Percentiles rank a stretch among this genome's conserved stretches.
Conservation (phyloP, 768 basidiomycete species). For the Leccinum pellstonianum region DNA sequence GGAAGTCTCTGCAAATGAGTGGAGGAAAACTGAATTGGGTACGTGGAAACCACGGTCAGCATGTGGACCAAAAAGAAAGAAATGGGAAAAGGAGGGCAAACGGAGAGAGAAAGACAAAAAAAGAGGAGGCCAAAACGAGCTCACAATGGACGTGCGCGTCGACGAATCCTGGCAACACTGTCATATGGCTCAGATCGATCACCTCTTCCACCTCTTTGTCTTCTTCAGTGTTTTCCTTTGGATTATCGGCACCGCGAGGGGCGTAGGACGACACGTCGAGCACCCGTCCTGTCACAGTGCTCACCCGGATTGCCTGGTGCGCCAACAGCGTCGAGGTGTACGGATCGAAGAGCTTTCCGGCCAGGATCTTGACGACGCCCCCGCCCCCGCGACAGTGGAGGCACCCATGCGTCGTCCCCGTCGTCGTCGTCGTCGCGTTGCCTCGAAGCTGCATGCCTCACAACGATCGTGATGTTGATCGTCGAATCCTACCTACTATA, state of each 20-base stretch:
- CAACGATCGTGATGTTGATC: neutral
- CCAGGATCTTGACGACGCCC: slow-evolving; percentile 28
- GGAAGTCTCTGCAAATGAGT: slow-evolving; percentile 55
- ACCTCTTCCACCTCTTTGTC: neutral
- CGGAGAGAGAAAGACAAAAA: too few species aligned
- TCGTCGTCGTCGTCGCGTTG: too few species aligned
- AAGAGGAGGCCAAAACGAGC: too few species aligned
- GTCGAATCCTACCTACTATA: neutral
- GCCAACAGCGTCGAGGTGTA: slow-evolving; percentile 39
- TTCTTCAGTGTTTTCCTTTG: neutral
- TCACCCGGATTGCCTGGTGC: slow-evolving; percentile 49
- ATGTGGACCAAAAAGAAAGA: neutral
- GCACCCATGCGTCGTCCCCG: neutral
- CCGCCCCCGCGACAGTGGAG: neutral
- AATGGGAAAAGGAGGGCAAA: too few species aligned
- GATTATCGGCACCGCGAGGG: neutral
- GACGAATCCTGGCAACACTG: too few species aligned
- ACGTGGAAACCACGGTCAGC: neutral
- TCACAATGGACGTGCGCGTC: too few species aligned
- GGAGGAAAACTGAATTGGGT: slow-evolving; percentile 46
- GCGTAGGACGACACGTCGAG: slow-evolving; percentile 35
- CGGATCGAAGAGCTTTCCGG: slow-evolving; percentile 54
- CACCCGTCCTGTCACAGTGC: slow-evolving; percentile 47
- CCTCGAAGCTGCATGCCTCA: neutral
- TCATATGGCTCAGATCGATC: too few species aligned